Evolutionary conservation across 1,284 basidiomycete species (phyloP), one percentile per base, ranked within the genome.

Genomic region (Trichosporon sp.): DNA sequence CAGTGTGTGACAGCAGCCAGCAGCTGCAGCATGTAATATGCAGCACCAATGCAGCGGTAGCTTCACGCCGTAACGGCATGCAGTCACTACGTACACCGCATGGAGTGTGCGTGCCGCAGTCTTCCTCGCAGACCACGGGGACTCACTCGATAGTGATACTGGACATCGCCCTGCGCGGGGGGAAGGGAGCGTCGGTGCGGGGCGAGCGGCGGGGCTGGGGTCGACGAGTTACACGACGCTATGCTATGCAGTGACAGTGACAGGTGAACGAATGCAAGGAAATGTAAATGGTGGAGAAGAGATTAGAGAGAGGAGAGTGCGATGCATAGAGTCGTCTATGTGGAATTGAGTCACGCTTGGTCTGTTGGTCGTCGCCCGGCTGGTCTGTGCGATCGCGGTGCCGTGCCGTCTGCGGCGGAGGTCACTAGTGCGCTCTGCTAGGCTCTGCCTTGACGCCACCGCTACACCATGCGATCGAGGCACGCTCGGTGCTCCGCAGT

Each of bases 141-240:
- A 63, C 59, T 63, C 59, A 63, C 59, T 63, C 59, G 59, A 63
- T 63, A 8, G 59, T 63, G 32, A 63, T 63, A 11, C 32, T n/a
- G 59, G 59, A 63, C 59, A 63, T 63, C 59, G 59, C 59, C 59
- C 59, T 7, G 32, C 32, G 31, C 31, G 31, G 59, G 31, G 26
- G 54, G 35, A 11, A 14, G 21, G 54, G 21, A 21, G 54, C 2
- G 26, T 4, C 26, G 26, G n/a, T 16, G n/a, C 7, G 54, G 10
- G 40, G 40, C 40, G 40, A 14, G 40, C 40, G 40, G 10, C 40
- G 40, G 14, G 40, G 11, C 10, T 11, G 10, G 40, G 40, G 10
- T 43, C 11, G 40, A 4, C 11, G 3, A 4, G 43, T 14, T 46
- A 46, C 43, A 46, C 51, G 51, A 19, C 19, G 51, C 19, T 54